Evolutionary conservation across 345 rosid genomes (phyloP).

Genomic region (Abelmoschus esculentus): DNA sequence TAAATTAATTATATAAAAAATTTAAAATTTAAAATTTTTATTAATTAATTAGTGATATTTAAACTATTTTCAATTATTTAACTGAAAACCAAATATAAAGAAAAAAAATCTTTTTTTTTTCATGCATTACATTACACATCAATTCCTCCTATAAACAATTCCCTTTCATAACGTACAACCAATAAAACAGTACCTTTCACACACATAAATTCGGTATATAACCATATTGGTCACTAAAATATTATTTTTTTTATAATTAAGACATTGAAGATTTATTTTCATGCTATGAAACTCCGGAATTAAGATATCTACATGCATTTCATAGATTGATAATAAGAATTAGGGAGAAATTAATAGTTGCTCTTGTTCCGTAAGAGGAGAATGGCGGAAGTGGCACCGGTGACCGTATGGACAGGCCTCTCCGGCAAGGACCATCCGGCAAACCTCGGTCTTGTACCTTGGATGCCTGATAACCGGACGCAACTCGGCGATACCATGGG

Average conservation of each 20-base stretch:
- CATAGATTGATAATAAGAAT: neutral
- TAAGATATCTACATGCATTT: neutral
- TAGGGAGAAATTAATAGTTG: conserved; percentile 29
- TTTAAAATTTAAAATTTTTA: no score
- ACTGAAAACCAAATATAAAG: neutral
- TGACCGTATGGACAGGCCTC: conserved; percentile 78
- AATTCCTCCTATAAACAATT: neutral
- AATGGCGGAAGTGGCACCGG: conserved; percentile 93
- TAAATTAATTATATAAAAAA: no score
- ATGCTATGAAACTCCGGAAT: neutral
- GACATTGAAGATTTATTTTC: neutral
- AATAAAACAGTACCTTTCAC: neutral
- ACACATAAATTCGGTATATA: neutral
- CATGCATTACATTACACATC: neutral
- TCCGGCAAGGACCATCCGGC: conserved; percentile 68
- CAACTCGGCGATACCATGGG: conserved; percentile 79
- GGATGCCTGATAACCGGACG: conserved; percentile 91
- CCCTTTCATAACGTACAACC: neutral
- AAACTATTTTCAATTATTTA: neutral
- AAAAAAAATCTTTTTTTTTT: neutral
- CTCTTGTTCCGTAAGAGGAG: conserved; percentile 75
- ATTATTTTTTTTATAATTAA: neutral
- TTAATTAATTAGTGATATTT: no score
- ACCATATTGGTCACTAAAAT: neutral
- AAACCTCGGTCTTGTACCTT: conserved; percentile 77